A percentile compares a stretch with the other conserved stretches of the same genome.
phyloP scores from a whole-genome alignment of 129 eudicot species.

The Pseudognaphalium luteoalbum region DNA sequence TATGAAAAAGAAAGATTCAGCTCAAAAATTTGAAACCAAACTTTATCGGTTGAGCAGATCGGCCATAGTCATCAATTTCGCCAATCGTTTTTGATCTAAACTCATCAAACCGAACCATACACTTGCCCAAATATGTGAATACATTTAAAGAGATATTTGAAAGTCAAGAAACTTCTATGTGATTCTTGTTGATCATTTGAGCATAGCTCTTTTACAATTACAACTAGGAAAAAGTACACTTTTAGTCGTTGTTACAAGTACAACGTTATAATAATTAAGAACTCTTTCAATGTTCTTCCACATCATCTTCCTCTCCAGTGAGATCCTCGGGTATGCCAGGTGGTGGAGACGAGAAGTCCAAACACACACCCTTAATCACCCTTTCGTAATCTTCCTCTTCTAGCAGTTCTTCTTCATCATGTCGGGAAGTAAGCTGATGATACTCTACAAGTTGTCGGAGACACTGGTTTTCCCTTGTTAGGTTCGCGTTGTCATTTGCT shows the following conservation, averaged over 20 bases:
- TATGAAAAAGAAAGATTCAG: too few relatives aligned
- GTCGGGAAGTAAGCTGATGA: slow-evolving; percentile 70
- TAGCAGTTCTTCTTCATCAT: slow-evolving; percentile 53
- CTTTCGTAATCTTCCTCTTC: slow-evolving; percentile 62
- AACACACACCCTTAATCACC: slow-evolving; percentile 55
- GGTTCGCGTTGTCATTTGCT: slow-evolving; percentile 80
- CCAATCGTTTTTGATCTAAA: not conserved
- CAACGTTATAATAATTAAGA: too few relatives aligned
- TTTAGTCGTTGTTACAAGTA: not conserved
- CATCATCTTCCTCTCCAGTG: slow-evolving; percentile 20
- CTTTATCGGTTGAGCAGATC: not conserved
- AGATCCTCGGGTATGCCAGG: slow-evolving; percentile 36
- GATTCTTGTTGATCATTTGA: not conserved
- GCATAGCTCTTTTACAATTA: not conserved
- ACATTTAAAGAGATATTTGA: not conserved
- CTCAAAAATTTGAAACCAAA: too few relatives aligned
- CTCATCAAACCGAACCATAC: not conserved
- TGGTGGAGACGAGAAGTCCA: slow-evolving; percentile 74
- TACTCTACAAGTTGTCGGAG: slow-evolving; percentile 91
- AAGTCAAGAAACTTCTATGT: not conserved
- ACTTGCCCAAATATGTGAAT: not conserved
- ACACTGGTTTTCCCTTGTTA: slow-evolving; percentile 81
- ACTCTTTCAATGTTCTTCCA: not conserved
- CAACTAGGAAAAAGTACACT: not conserved
- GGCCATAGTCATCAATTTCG: not conserved